Percentiles rank a stretch among this genome's conserved stretches.
Evolutionary conservation across 257 asterid genomes (phyloP).

Genomic region (Lycium barbarum): DNA sequence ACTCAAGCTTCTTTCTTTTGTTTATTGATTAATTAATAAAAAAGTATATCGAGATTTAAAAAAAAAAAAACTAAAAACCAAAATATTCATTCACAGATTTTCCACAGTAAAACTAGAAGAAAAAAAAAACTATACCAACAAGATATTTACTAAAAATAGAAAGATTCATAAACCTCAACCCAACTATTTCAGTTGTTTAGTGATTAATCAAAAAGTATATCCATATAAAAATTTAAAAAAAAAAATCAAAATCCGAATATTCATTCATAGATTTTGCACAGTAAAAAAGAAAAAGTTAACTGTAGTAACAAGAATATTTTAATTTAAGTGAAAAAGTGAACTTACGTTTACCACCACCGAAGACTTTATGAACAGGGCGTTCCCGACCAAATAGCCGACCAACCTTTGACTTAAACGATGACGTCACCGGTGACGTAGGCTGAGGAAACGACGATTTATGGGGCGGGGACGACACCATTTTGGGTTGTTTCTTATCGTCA

Average conservation of each 20-base stretch:
- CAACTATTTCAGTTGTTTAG: no score
- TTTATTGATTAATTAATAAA: background rate
- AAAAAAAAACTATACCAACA: background rate
- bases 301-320: background rate
- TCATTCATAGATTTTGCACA: background rate
- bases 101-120: background rate
- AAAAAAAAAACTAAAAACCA: background rate
- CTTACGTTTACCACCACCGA: slow-evolving; percentile 89
- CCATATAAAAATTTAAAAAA: no score
- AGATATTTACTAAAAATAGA: background rate
- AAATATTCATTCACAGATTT: background rate
- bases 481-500: slow-evolving; percentile 46
- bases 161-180: no score
- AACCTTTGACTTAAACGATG: slow-evolving; percentile 58
- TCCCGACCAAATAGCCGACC: slow-evolving; percentile 78
- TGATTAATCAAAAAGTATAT: background rate
- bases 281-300: background rate
- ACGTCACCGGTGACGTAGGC: background rate
- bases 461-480: slow-evolving; percentile 33
- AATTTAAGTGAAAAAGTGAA: no score
- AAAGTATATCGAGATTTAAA: background rate
- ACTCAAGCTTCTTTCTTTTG: background rate
- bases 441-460: no score
- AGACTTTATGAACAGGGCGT: slow-evolving; percentile 69
- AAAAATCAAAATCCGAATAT: background rate